Base-by-base conservation (phyloP, 352 stramenopile genomes). In the Lagenidium giganteum region DNA sequence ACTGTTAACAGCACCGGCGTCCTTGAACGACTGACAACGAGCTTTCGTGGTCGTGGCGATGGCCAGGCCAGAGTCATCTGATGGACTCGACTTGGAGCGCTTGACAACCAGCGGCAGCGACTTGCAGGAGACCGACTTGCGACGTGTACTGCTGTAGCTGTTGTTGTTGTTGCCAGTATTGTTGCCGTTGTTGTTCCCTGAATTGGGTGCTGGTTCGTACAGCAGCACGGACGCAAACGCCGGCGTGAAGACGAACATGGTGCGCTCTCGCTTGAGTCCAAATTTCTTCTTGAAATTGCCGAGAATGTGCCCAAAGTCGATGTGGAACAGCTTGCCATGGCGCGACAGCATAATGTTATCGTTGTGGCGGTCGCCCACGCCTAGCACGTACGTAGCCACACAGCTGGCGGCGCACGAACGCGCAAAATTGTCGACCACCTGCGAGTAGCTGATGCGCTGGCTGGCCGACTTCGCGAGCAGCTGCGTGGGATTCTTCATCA, bases 321-420 rank as follows among this genome's bases (percentile, higher is more conserved):
- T 74, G 30, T 74, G 64, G 29, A 74, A 74, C 7, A 66, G 47
- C 7, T 51, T 24, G 14, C 63, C 63, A 4, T 36, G 27, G 6
- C 42, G 46, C 31, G 38, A 48, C 3, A 81, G 12, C 70, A 83
- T 83, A 52, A 83, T 80, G 44, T 83, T 83, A 46, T 77, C 67
- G 33, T 66, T 56, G 44, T 83, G 70, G 8, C 70, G 59, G 31
- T 83, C 70, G 14, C 70, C 70, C 27, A 83, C 61, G n/a, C 70
- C 70, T 6, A 83, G 51, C 8, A 81, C 57, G 35, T 77, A 77
- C 12, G 63, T 77, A 17, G 67, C 66, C 8, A 82, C 44, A 20
- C 54, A 64, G 17, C 49, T 64, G 29, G 54, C 54, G 4, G 51
- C 70, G 28, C 70, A 83, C 45, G 37, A 62, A 4, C 38, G 41